Evolutionary conservation across 805 yeast species (phyloP), one percentile per base, ranked within the genome.

Genomic region (Schwanniomyces polymorphus): DNA sequence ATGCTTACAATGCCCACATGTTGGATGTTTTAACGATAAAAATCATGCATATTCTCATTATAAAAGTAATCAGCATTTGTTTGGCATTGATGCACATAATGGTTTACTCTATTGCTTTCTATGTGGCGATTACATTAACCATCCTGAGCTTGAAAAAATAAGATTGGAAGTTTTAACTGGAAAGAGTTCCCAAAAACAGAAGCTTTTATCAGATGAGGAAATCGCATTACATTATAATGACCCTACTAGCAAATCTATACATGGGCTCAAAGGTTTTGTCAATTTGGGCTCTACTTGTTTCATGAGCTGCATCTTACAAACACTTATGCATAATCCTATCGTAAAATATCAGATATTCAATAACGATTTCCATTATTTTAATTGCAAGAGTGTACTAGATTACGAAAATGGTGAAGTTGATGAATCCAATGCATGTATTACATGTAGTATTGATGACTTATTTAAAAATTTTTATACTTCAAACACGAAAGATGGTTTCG

Each of bases 231-330:
- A 53, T 44, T 67, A 59, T 52, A 34, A 48, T 12, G 51, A 52
- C 34, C 88, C 89, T 29, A 63, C 72, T 17, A 67, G 60, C 55
- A 78, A 77, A 44, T 86, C 91, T 1, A 74, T 81, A 5, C 78
- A 84, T n/a, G 98, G 97, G 0, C 70, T 94, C 17, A 79, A 87
- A 44, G 99, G 99, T 3, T 81, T 94, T 55, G 84, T 90, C 43
- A 92, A 92, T 64, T 82, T 92, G 84, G 99, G 99, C 0, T 88
- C 99, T 0, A 94, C 99, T 0, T 94, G 99, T 70, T 94, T 90
- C 70, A 92, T 94, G 89, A 88, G 96, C 55, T 86, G 92, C 31
- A 82, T 91, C n/a, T 67, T 94, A 35, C 99, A 94, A 69, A 82
- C 95, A 0, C 68, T 92, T 43, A 73, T 94, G 38, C 99, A 94